Evolutionary conservation across 2,329 filamentous ascomycete species (phyloP).

Genomic region (Xylariaceae sp.): DNA sequence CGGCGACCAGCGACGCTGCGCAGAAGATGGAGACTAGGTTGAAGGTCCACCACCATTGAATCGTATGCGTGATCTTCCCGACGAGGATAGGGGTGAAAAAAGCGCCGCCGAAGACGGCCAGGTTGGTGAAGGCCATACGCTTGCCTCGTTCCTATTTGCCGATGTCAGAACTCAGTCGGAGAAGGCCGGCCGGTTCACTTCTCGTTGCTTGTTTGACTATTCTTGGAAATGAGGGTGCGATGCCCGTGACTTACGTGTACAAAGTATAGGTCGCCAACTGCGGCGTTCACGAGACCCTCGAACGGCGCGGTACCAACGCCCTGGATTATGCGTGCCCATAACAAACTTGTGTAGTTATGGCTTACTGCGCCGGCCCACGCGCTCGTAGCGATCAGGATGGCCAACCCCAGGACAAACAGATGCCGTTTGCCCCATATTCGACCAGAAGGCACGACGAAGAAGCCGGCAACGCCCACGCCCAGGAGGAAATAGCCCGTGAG

Average conservation of each 20-base stretch:
- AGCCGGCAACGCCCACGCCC: constrained; percentile 74
- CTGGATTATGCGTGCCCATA: constrained; percentile 78
- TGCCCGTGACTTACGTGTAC: constrained; percentile 61
- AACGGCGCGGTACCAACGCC: constrained; percentile 84
- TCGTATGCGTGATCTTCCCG: constrained; percentile 71
- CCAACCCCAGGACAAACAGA: constrained; percentile 72
- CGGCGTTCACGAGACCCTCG: constrained; percentile 83
- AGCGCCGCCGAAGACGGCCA: constrained; percentile 54
- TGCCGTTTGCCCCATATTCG: constrained; percentile 92
- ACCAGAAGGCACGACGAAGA: constrained; percentile 82
- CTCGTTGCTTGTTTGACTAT: not conserved
- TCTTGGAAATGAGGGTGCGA: not conserved
- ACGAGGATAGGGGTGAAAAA: constrained; percentile 81
- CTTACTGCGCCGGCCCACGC: constrained; percentile 72
- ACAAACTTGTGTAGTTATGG: constrained; percentile 64
- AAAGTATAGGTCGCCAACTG: constrained; percentile 84
- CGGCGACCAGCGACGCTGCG: constrained; percentile 61
- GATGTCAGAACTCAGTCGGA: too few relatives aligned
- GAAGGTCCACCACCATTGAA: constrained; percentile 87
- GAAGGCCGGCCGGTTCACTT: too few relatives aligned
- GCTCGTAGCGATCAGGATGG: constrained; percentile 69
- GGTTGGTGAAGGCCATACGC: constrained; percentile 74
- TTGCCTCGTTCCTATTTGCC: constrained; percentile 63
- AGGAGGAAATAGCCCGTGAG: constrained; percentile 85
- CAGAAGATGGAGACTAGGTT: constrained; percentile 84